Conservation (phyloP, 495 filamentous ascomycete genomes). For the Daldinia caldariorum region DNA sequence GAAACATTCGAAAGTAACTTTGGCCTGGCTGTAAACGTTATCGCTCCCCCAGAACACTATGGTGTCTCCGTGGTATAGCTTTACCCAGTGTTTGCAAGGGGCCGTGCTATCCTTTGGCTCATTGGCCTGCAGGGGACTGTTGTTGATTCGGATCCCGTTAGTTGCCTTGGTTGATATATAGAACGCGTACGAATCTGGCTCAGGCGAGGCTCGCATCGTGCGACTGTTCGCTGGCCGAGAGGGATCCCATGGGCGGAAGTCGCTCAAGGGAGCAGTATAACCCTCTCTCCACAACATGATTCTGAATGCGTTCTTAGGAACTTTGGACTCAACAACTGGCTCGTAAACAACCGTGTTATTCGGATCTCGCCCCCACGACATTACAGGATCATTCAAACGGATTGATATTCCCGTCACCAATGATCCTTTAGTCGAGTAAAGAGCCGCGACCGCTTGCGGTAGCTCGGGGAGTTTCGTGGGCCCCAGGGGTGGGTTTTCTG, state of each 20-base stretch:
- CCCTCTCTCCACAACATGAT: conserved; percentile 75
- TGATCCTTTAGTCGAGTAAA: conserved; percentile 59
- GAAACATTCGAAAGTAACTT: conserved; percentile 56
- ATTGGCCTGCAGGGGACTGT: conserved; percentile 62
- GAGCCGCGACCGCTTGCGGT: conserved; percentile 43
- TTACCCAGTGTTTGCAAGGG: conserved; percentile 68
- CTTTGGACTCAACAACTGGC: conserved; percentile 66
- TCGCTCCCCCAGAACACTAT: conserved; percentile 67
- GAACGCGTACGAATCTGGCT: conserved; percentile 68
- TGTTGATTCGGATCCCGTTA: conserved; percentile 78
- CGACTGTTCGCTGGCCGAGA: conserved; percentile 40
- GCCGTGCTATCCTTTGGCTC: conserved; percentile 54
- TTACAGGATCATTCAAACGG: conserved; percentile 68
- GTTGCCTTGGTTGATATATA: conserved; percentile 78
- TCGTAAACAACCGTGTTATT: conserved; percentile 70
- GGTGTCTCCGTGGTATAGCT: conserved; percentile 75
- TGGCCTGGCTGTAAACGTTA: conserved; percentile 41
- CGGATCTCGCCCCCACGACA: conserved; percentile 77
- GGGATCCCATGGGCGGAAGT: conserved; percentile 54
- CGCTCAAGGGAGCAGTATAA: conserved; percentile 59
- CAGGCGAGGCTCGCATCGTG: conserved; percentile 45
- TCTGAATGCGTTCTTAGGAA: conserved; percentile 84
- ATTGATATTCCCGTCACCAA: conserved; percentile 64
- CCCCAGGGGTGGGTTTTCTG: conserved; percentile 19
- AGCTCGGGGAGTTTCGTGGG: conserved; percentile 27